Conservation (phyloP, 1,284 basidiomycete genomes). For the Microbotryum intermedium region DNA sequence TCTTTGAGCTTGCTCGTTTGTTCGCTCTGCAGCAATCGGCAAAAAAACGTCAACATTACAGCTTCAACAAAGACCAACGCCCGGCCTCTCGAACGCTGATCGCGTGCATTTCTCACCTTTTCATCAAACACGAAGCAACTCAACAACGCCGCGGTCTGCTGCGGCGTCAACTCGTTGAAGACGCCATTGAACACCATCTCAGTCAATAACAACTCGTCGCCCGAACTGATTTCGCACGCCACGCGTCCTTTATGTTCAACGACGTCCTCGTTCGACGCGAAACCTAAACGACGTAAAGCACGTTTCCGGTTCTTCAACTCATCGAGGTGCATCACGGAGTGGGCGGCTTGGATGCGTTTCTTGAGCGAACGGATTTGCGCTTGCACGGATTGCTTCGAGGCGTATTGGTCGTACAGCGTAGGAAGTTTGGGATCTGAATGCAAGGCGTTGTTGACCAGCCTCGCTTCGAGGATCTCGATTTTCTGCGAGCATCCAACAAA, state of each 20-base stretch:
- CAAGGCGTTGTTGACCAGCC: conserved; percentile 64
- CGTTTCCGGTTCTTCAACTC: conserved; percentile 94
- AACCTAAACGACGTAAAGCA: conserved; percentile 81
- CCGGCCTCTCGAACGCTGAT: no score
- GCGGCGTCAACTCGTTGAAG: conserved; percentile 81
- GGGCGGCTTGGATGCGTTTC: conserved; percentile 76
- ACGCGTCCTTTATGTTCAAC: conserved; percentile 97
- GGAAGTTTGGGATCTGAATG: conserved; percentile 66
- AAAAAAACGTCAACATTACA: no score
- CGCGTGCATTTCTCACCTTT: no score
- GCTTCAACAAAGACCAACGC: no score
- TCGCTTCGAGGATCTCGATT: conserved; percentile 77
- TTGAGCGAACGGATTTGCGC: conserved; percentile 65
- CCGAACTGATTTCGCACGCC: conserved; percentile 95
- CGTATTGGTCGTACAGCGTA: conserved; percentile 68
- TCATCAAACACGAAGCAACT: conserved; percentile 97
- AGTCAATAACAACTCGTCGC: conserved; percentile 90
- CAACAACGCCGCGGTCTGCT: conserved; percentile 84
- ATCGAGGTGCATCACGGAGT: conserved; percentile 90
- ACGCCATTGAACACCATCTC: conserved; percentile 96
- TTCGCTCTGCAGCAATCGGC: conserved; percentile 81
- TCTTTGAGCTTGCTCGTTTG: conserved; percentile 78
- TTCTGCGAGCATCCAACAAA: conserved; percentile 49
- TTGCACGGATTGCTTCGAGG: conserved; percentile 64
- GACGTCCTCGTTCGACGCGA: conserved; percentile 80